Conservation (phyloP, 768 basidiomycete genomes). For the Kwoniella heveanensis region DNA sequence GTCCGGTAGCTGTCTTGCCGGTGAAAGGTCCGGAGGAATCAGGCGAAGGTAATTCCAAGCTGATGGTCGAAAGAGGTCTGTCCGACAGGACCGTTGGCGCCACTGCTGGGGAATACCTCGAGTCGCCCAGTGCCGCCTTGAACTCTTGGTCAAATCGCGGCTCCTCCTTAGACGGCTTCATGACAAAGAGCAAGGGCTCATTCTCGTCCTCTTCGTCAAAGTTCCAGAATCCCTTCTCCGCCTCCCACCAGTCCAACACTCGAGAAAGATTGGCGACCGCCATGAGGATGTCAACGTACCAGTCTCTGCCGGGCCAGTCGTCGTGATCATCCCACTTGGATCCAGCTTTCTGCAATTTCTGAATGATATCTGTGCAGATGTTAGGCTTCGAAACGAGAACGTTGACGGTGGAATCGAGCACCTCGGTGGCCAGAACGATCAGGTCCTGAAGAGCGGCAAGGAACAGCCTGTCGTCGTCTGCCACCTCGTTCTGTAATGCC, state of each 20-base stretch:
- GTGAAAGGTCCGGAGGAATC: constrained; percentile 16
- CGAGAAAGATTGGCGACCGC: constrained; percentile 94
- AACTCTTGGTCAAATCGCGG: constrained; percentile 40
- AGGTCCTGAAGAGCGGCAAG: constrained; percentile 87
- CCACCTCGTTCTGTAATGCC: constrained; percentile 16
- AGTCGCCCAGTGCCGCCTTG: constrained; percentile 26
- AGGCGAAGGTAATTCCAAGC: constrained; percentile 35
- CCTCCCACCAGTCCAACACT: constrained; percentile 99
- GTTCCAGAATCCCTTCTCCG: constrained; percentile 99
- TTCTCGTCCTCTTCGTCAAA: constrained; percentile 80
- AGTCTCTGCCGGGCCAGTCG: constrained; percentile 95
- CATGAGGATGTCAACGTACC: constrained; percentile 95
- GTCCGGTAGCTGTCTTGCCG: constrained; percentile 11
- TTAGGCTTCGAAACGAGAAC: constrained; percentile 85
- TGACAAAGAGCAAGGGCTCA: constrained; percentile 88
- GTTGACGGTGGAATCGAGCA: constrained; percentile 82
- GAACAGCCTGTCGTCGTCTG: constrained; percentile 59
- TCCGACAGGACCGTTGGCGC: constrained; percentile 11
- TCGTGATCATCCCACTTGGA: constrained; percentile 97
- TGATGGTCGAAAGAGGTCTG: constrained; percentile 27
- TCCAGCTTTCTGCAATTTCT: constrained; percentile 86
- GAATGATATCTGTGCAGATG: constrained; percentile 80
- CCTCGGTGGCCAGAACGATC: constrained; percentile 89
- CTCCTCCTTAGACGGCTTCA: constrained; percentile 76
- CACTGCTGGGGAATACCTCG: constrained; percentile 10